Evolutionary conservation across 176 grass and related monocot genomes (phyloP), one percentile per base, ranked within the genome.

Genomic region (Cocos nucifera): DNA sequence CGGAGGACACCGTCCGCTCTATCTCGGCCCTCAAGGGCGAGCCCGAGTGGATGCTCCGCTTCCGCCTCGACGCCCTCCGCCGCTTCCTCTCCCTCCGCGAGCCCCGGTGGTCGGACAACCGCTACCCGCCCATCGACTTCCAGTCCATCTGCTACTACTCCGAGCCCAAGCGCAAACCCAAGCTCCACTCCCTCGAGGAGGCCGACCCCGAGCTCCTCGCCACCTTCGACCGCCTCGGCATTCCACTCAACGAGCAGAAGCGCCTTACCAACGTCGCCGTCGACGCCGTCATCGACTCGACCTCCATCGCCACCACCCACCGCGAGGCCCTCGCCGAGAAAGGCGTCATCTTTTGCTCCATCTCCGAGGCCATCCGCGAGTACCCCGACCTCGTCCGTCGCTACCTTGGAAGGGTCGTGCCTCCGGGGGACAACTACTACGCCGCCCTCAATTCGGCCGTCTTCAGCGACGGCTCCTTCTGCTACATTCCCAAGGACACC

Each of bases 321-420:
- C 65, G 86, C 4, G 63, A 78, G 55, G 87, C 76, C 22, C 87
- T 97, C 44, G 54, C 84, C 56, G 81, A 83, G 54, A 87, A 90
- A 78, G 92, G 92, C 58, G 92, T 97, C 62, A 91, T 97, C 49
- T 97, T 97, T 60, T 97, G 92, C 63, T 97, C 92, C 61, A 97
- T 97, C 75, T 91, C 92, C 18, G 92, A 97, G 44, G 92, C 92
- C 56, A 70, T 97, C 64, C 81, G 80, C 2, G 92, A 97, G 75
- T 97, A 97, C 65, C 92, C 92, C 19, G 87, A 97, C 30, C 73
- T 91, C 3, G 56, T 97, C 22, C 83, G 35, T 56, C 75, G 82
- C 56, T 76, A 97, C 50, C 72, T 97, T 15, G 92, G 92, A 4
- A 79, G 61, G 30, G 57, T 97, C 3, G 92, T 97, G 3, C 92